Conservation (phyloP, 495 filamentous ascomycete species). For the Apodospora peruviana region DNA sequence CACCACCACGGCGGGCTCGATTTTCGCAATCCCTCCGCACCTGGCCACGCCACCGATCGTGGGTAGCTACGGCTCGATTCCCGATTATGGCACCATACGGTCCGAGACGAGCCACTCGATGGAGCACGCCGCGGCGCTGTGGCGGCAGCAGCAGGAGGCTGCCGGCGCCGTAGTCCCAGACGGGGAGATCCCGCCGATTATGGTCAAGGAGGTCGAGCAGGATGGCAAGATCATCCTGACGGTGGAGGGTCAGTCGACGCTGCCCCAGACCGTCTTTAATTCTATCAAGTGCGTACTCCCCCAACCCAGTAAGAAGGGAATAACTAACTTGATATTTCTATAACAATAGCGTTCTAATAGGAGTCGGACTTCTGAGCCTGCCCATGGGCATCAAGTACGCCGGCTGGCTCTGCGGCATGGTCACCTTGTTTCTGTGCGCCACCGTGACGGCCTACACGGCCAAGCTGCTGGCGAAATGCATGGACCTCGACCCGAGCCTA, state of each 20-base stretch:
- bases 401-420: constrained; percentile 82
- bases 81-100: constrained; percentile 68
- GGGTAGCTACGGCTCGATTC: constrained; percentile 60
- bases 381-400: constrained; percentile 86
- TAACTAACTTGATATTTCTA: constrained; percentile 17
- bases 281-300: constrained; percentile 62
- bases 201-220: constrained; percentile 83
- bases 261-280: constrained; percentile 95
- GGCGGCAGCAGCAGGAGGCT: constrained; percentile 59
- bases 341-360: constrained; percentile 63
- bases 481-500: constrained; percentile 68
- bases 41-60: constrained; percentile 56
- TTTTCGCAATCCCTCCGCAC: constrained; percentile 59
- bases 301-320: neutral
- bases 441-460: constrained; percentile 80
- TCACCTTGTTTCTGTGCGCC: constrained; percentile 68
- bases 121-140: constrained; percentile 64
- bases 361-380: constrained; percentile 81
- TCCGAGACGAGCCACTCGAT: constrained; percentile 66
- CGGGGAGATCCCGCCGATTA: constrained; percentile 68
- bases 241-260: constrained; percentile 84
- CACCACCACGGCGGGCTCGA: constrained; percentile 33
- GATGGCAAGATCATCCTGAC: constrained; percentile 79
- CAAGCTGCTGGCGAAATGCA: constrained; percentile 77
- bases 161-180: constrained; percentile 41